These are phyloP conservation scores for Sporobolus alterniflorus DNA, from an alignment of 202 grass and related monocot genomes.

Conservation along the genomic window DNA sequence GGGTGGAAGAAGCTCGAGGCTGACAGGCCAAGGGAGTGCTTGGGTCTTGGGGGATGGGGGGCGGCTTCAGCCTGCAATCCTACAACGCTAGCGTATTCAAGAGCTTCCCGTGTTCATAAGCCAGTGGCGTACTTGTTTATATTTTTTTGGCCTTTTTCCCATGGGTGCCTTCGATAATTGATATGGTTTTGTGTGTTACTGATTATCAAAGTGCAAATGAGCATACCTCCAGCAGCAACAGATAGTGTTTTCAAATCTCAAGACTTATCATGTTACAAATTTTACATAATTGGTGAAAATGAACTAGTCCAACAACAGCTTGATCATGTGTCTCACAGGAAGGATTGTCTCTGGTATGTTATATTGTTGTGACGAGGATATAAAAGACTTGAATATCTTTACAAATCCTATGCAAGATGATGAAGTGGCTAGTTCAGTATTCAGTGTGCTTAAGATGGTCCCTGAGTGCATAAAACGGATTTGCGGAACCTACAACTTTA, in stretches of 20 bases:
- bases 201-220: no score
- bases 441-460: constrained; percentile 46
- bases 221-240: not conserved
- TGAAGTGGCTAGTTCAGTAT: constrained; percentile 49
- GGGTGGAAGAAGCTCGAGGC: not conserved
- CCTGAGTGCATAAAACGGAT: constrained; percentile 69
- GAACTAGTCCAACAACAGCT: constrained; percentile 63
- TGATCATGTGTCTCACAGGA: constrained; percentile 66
- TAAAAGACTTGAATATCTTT: constrained; percentile 55
- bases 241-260: constrained; percentile 37
- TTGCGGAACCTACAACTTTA: constrained; percentile 37
- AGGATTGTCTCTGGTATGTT: constrained; percentile 60
- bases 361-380: constrained; percentile 64
- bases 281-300: constrained; percentile 62
- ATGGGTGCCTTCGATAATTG: no score
- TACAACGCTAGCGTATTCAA: not conserved
- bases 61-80: not conserved
- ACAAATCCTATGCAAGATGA: constrained; percentile 48
- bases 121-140: no score
- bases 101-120: no score
- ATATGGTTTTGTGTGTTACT: no score
- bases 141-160: no score
- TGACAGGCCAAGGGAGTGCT: not conserved
- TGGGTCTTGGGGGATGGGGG: not conserved
- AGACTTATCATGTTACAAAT: constrained; percentile 77